These are phyloP conservation scores for Nitzschia sp. DNA, from an alignment of 108 stramenopile genomes.

Conservation along the genomic window DNA sequence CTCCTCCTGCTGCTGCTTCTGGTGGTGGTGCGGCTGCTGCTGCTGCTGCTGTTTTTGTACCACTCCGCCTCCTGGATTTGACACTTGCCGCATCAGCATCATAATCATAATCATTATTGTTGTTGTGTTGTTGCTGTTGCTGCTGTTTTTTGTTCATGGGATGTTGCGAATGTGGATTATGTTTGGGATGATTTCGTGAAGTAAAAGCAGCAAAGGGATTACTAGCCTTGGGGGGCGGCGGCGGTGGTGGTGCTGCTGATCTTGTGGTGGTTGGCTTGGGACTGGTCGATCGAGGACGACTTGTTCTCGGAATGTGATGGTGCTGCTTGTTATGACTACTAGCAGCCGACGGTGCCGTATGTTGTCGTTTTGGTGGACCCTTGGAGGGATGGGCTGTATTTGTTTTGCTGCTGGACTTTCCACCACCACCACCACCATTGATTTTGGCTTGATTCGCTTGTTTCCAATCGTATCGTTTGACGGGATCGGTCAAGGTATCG, in stretches of 20 bases:
- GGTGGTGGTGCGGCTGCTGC: too few species aligned
- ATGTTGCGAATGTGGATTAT: conserved; percentile 6
- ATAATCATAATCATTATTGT: background rate
- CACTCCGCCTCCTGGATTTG: too few species aligned
- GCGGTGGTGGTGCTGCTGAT: background rate
- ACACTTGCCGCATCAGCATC: too few species aligned
- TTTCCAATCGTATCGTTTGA: conserved; percentile 62
- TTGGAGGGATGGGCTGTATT: background rate
- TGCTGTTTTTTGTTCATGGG: background rate
- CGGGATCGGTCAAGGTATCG: conserved; percentile 66
- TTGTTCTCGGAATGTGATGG: background rate
- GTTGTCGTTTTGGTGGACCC: background rate
- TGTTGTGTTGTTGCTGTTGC: background rate
- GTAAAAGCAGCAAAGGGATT: background rate
- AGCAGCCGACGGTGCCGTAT: conserved; percentile 12
- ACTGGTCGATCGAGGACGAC: background rate
- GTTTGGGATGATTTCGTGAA: background rate
- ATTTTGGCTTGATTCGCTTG: conserved; percentile 11
- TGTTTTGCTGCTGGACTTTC: too few species aligned
- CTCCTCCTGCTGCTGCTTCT: background rate
- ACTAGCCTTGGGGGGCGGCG: background rate
- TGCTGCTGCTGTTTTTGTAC: too few species aligned
- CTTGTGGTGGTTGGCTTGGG: background rate
- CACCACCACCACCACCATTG: background rate
- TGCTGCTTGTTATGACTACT: background rate